phyloP scores from a whole-genome alignment of 2,329 filamentous ascomycete genomes.

The Monosporascus sp. region DNA sequence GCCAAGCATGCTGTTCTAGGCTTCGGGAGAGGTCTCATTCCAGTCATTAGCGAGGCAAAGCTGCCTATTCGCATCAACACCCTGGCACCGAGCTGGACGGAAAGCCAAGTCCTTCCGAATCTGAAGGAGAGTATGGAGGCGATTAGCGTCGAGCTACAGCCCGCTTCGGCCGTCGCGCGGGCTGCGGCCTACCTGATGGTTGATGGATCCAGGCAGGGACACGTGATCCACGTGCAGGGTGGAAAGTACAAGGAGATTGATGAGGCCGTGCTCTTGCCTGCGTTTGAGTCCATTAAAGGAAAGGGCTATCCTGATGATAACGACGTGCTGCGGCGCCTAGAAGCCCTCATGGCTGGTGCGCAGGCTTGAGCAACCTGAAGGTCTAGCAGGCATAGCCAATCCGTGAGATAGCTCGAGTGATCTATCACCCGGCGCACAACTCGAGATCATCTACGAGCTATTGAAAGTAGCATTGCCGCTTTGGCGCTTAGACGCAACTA shows the following conservation, averaged over 20 bases:
- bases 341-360: neutral
- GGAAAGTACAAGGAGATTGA: conserved; percentile 50
- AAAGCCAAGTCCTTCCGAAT: conserved; percentile 24
- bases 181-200: conserved; percentile 44
- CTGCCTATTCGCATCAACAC: conserved; percentile 50
- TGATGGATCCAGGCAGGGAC: conserved; percentile 40
- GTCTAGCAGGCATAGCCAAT: no score
- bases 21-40: conserved; percentile 41
- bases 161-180: conserved; percentile 40
- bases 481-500: no score
- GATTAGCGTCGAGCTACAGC: conserved; percentile 37
- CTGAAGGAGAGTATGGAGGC: conserved; percentile 30
- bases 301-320: conserved; percentile 30
- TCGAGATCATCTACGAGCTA: no score
- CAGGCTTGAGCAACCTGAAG: neutral
- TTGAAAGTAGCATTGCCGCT: no score
- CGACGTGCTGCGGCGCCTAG: conserved; percentile 23
- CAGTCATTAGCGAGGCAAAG: conserved; percentile 27
- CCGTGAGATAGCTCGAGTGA: no score
- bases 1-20: conserved; percentile 52
- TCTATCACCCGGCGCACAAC: no score
- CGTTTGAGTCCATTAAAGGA: conserved; percentile 26
- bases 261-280: conserved; percentile 33
- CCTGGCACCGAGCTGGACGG: conserved; percentile 50
- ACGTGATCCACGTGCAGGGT: conserved; percentile 44